These are phyloP conservation scores for Funneliformis mosseae DNA, from an alignment of 192 early-diverging fungal species.

Conservation along the genomic window DNA sequence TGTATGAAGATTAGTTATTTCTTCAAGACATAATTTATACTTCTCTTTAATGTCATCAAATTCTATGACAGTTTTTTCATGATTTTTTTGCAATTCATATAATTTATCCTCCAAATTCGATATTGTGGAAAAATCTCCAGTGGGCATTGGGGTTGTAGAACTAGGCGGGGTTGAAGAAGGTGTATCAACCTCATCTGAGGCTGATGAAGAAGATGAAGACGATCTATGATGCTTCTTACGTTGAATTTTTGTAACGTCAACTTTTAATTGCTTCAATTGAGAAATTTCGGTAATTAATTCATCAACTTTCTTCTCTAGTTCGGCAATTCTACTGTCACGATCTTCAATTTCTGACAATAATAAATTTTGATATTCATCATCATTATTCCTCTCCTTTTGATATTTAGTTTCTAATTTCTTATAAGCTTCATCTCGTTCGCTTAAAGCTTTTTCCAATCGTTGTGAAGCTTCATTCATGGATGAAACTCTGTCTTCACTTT, in stretches of 20 bases:
- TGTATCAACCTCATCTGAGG: slow-evolving; percentile 2
- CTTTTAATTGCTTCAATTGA: slow-evolving; percentile 18
- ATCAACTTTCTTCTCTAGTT: slow-evolving; percentile 31
- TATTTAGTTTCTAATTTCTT: slow-evolving; percentile 8
- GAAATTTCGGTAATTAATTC: slow-evolving; percentile 5
- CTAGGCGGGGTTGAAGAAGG: slow-evolving; percentile 27
- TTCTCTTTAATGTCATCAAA: slow-evolving; percentile 19
- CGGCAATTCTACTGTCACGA: slow-evolving; percentile 20
- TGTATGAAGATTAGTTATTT: slow-evolving; percentile 15
- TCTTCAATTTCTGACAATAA: slow-evolving; percentile 22
- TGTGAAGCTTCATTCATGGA: slow-evolving; percentile 15
- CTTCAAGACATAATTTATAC: slow-evolving; percentile 23
- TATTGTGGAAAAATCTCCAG: not conserved
- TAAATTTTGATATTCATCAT: slow-evolving; percentile 7
- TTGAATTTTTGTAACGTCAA: not conserved
- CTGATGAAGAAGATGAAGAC: slow-evolving; percentile 13
- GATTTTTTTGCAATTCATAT: slow-evolving; percentile 22
- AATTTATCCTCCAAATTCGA: slow-evolving; percentile 23
- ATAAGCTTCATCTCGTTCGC: slow-evolving; percentile 39
- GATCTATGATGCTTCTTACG: not conserved
- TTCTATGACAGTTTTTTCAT: slow-evolving; percentile 8
- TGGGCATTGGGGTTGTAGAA: not conserved
- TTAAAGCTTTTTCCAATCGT: slow-evolving; percentile 29
- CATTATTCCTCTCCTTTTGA: not conserved
- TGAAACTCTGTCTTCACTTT: slow-evolving; percentile 9